Evolutionary conservation across 2,329 filamentous ascomycete species (phyloP).

Genomic region (Cladophialophora carrionii): DNA sequence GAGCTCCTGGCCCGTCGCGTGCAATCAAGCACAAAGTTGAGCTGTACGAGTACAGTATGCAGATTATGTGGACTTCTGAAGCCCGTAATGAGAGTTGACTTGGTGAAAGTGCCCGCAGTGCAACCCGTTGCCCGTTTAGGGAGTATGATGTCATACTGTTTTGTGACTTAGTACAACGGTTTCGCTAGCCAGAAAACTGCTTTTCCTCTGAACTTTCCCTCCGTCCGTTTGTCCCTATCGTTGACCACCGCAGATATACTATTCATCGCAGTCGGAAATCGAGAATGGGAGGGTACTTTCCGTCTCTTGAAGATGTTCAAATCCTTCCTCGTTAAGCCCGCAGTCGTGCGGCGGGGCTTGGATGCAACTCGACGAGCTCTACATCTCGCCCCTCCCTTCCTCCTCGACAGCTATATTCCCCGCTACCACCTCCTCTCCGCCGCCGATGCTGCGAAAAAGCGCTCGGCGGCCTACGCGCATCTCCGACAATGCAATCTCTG

Average conservation of each 20-base stretch:
- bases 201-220: not conserved
- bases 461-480: conserved; percentile 73
- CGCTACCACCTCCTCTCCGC: conserved; percentile 71
- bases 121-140: not conserved
- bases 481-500: conserved; percentile 80
- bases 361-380: conserved; percentile 43
- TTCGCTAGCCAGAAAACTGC: not conserved
- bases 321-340: conserved; percentile 28
- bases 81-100: conserved; percentile 1
- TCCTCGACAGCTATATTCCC: conserved; percentile 74
- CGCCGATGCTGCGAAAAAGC: conserved; percentile 71
- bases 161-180: not conserved
- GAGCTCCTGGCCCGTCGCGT: not conserved
- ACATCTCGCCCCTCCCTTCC: conserved; percentile 65
- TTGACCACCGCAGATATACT: not conserved
- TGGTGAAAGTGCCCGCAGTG: not conserved
- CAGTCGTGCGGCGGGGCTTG: not conserved
- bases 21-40: not conserved
- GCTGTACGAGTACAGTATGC: too few species aligned
- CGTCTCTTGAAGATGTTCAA: conserved; percentile 23
- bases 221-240: not conserved
- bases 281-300: conserved; percentile 8
- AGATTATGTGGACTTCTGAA: conserved; percentile 17
- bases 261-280: not conserved
- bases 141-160: not conserved